Evolutionary conservation across 2,329 filamentous ascomycete genomes (phyloP).

Genomic region (Alternaria burnsii): DNA sequence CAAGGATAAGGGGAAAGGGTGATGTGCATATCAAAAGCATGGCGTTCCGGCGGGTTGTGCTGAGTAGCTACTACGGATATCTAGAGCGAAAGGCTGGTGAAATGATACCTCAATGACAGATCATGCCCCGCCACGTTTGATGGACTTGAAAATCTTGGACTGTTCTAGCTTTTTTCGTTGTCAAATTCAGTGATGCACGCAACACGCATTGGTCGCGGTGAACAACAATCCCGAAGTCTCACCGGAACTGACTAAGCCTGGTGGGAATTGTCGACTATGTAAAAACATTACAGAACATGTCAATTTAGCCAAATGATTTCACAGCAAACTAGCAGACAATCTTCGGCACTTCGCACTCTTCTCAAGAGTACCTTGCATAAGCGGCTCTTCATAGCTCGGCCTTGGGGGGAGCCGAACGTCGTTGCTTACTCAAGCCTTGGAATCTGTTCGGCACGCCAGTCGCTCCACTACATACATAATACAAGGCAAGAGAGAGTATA

Average conservation of each 20-base stretch:
- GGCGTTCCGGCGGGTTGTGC: slow-evolving; percentile 47
- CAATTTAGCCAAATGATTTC: neutral
- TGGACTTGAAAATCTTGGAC: slow-evolving; percentile 7
- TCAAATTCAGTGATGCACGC: neutral
- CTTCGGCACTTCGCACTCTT: slow-evolving; percentile 6
- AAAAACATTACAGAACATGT: neutral
- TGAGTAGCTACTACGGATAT: slow-evolving; percentile 43
- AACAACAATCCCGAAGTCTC: neutral
- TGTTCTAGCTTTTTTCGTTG: neutral
- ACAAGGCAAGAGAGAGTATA: neutral
- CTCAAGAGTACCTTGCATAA: slow-evolving; percentile 5
- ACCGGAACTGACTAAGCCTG: neutral
- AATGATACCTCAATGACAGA: slow-evolving; percentile 49
- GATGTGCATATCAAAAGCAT: slow-evolving; percentile 45
- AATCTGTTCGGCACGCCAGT: neutral
- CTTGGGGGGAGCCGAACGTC: slow-evolving; percentile 17
- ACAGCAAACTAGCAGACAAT: neutral
- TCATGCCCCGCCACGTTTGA: slow-evolving; percentile 42
- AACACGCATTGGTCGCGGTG: neutral
- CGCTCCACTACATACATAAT: neutral
- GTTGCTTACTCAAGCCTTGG: neutral
- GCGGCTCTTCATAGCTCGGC: slow-evolving; percentile 10
- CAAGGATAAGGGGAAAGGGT: slow-evolving; percentile 21
- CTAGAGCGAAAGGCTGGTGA: slow-evolving; percentile 45
- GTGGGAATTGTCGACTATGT: neutral